Conservation (phyloP, 306 rosid genomes). For the Ochetophila trinervis region DNA sequence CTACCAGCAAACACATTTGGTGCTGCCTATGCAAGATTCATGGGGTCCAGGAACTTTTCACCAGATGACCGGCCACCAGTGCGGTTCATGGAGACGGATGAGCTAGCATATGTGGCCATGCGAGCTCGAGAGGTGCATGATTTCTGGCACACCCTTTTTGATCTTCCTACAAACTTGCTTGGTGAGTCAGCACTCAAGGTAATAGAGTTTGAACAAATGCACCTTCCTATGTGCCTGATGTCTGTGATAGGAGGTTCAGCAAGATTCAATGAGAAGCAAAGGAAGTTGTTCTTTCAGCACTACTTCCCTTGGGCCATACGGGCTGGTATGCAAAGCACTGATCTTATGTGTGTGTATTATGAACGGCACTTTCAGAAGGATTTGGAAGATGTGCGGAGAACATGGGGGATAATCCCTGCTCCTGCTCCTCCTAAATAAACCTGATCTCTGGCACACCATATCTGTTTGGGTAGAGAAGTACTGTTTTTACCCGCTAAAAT, state of each 20-base stretch:
- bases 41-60: conserved; percentile 95
- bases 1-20: conserved; percentile 79
- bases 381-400: conserved; percentile 67
- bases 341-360: conserved; percentile 85
- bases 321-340: conserved; percentile 77
- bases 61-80: conserved; percentile 95
- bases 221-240: conserved; percentile 76
- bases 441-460: neutral
- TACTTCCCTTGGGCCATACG: conserved; percentile 85
- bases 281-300: conserved; percentile 71
- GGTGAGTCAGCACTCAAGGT: conserved; percentile 90
- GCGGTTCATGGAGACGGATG: conserved; percentile 84
- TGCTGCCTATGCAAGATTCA: conserved; percentile 86
- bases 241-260: conserved; percentile 69
- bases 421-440: conserved; percentile 43
- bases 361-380: conserved; percentile 82
- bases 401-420: conserved; percentile 73
- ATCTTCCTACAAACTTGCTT: conserved; percentile 82
- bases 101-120: conserved; percentile 76
- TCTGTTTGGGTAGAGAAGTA: neutral
- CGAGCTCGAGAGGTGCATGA: conserved; percentile 95
- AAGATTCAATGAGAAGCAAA: conserved; percentile 71
- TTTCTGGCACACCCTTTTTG: conserved; percentile 90
- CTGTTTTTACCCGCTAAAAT: no score
- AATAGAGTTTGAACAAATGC: conserved; percentile 85